Evolutionary conservation across 1,139 yeast species (phyloP), one percentile per base, ranked within the genome.

Genomic region (Candida albicans): DNA sequence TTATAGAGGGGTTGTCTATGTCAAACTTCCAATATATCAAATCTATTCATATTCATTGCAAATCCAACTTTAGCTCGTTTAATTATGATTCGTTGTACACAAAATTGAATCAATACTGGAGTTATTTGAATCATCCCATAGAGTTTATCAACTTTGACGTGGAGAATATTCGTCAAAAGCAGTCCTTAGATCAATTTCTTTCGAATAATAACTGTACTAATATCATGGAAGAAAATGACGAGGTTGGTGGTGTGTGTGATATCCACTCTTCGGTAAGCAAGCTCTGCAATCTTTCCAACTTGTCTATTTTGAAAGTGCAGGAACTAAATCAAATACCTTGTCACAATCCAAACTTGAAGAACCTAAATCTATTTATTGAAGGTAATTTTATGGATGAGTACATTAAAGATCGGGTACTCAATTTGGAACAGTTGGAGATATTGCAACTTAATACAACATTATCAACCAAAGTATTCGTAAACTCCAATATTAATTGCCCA

Each of bases 91-190:
- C 29, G 11, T 44, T 51, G 28, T 51, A 51, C 28, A 15, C 25
- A 3, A 41, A 39, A 29, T 42, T 51, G 9, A 39, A 44, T 24
- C 11, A 30, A 9, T 49, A 45, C 22, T 51, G 53, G 53, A 31
- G 33, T 8, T 7, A 24, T 1, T 18, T 30, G 5, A 32, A 46
- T 8, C 51, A 51, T 35, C 35, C 47, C 6, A 51, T 51, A 9
- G 48, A 51, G 28, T 47, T 51, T 39, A 44, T 47, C 9, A 51
- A 51, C 28, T 50, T 45, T 39, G 54, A 51, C 35, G 39, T 46
- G 24, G 49, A 41, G 8, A 51, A 50, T 34, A 40, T 51, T 10
- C 37, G 52, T 12, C 48, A 42, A 34, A 32, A 22, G 28, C 52
- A 51, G 42, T 41, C 51, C 2, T 35, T 51, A 2, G 44, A 46